Conservation (phyloP, 2,329 filamentous ascomycete species). For the Epichloe sibirici region DNA sequence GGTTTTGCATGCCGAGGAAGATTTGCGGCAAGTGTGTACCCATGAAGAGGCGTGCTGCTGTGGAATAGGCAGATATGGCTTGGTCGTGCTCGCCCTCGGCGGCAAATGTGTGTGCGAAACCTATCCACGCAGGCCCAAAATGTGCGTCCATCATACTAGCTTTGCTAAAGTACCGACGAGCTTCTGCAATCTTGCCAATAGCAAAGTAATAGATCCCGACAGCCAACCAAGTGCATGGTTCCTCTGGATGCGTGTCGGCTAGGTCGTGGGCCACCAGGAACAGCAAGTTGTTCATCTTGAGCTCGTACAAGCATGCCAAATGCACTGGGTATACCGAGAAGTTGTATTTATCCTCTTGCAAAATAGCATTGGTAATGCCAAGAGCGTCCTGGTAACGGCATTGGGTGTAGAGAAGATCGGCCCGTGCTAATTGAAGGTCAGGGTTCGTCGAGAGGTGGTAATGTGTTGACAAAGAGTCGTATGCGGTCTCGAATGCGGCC, state of each 20-base stretch:
- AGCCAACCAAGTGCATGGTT: constrained; percentile 85
- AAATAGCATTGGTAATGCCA: constrained; percentile 68
- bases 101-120: constrained; percentile 95
- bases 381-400: constrained; percentile 86
- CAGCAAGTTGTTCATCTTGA: constrained; percentile 73
- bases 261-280: constrained; percentile 90
- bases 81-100: constrained; percentile 97
- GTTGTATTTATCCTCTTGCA: constrained; percentile 78
- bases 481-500: constrained; percentile 67
- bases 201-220: constrained; percentile 91
- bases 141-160: constrained; percentile 95
- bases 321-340: constrained; percentile 84
- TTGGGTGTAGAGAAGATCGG: constrained; percentile 86
- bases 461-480: constrained; percentile 84
- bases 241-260: constrained; percentile 80
- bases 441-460: constrained; percentile 80
- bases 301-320: constrained; percentile 80
- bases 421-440: constrained; percentile 79
- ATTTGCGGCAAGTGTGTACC: constrained; percentile 92
- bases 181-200: constrained; percentile 82
- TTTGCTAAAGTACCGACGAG: constrained; percentile 92
- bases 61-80: constrained; percentile 94
- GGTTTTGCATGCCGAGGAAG: constrained; percentile 96
- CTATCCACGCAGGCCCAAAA: constrained; percentile 96
- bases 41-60: constrained; percentile 87